Evolutionary conservation across 2,329 filamentous ascomycete genomes (phyloP), one percentile per base, ranked within the genome.

Genomic region (Neocucurbitaria cava): DNA sequence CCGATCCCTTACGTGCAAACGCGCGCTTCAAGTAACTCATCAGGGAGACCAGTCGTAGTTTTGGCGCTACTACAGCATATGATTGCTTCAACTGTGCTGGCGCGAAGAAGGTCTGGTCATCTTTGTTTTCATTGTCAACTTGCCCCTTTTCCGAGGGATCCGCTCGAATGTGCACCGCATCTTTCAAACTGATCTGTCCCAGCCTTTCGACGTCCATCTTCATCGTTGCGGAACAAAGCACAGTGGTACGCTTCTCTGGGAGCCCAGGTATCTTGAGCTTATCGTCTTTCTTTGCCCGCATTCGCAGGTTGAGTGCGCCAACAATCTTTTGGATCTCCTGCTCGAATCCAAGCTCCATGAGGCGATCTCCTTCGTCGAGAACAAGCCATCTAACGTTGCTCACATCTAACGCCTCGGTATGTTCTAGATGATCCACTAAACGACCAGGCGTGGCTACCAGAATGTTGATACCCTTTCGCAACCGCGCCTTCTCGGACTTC

Each of bases 291-390:
- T 84, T 83, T 33, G 83, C 80, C 18, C 89, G 73, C 26, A 81
- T 77, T 50, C 89, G 83, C 40, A 87, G 79, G 58, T 92, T 88
- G 51, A 98, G 85, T 58, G 89, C 89, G 50, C 86, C 83, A 15
- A 99, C 90, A 61, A 97, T 94, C 56, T 89, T 90, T 70, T 91
- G 90, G 55, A 99, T 86, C 69, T 98, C 94, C 49, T 97, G 88
- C 76, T 98, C 95, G 65, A 99, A 99, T 0, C 95, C 95, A 69
- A 98, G 84, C 71, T 99, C 95, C 94, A 99, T 97, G 72, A 99
- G 81, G n/a, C 95, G 86, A 81, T 99, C 95, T 26, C 95, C 95
- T 77, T 99, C 95, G 68, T 99, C 95, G 5, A 99, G 83, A 2
- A 99, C 88, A 21, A 99, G 79, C 95, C 95, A 99, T 55, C 94